Evolutionary conservation across 345 rosid genomes (phyloP).

Genomic region (Turritis glabra): DNA sequence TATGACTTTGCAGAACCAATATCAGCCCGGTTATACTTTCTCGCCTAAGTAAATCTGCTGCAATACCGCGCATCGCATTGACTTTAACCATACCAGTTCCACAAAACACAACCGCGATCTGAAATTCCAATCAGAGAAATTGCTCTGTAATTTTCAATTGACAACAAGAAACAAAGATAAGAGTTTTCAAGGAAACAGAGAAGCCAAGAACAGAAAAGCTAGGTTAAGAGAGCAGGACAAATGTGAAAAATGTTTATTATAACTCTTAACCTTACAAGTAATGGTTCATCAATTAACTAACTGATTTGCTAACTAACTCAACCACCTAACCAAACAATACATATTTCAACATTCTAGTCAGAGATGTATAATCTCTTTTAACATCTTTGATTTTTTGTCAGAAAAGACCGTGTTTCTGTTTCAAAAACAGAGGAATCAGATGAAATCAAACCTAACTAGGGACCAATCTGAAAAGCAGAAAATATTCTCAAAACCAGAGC

Average conservation of each 20-base stretch:
- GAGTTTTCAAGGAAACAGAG: not conserved
- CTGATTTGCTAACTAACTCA: not conserved
- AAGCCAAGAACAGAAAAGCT: not conserved
- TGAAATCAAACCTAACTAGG: not conserved
- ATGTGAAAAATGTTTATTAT: not conserved
- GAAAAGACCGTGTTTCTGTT: not conserved
- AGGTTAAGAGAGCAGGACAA: not conserved
- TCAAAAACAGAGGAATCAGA: not conserved
- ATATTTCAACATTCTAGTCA: too few relatives aligned
- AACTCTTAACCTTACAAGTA: not conserved
- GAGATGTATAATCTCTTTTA: too few relatives aligned
- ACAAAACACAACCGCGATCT: constrained; percentile 65
- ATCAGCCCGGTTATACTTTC: constrained; percentile 67
- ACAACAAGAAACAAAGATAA: not conserved
- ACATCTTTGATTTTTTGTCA: not conserved
- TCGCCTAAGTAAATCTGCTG: constrained; percentile 51
- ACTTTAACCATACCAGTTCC: constrained; percentile 70
- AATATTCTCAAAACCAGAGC: not conserved
- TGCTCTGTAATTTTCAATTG: not conserved
- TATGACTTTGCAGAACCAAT: constrained; percentile 61
- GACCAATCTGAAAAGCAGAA: not conserved
- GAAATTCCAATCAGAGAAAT: constrained; percentile 20
- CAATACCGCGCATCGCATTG: constrained; percentile 54
- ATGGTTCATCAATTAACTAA: not conserved
- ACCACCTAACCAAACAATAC: not conserved